Evolutionary conservation across 768 basidiomycete species (phyloP).

Genomic region (Phanerochaete carnosa): DNA sequence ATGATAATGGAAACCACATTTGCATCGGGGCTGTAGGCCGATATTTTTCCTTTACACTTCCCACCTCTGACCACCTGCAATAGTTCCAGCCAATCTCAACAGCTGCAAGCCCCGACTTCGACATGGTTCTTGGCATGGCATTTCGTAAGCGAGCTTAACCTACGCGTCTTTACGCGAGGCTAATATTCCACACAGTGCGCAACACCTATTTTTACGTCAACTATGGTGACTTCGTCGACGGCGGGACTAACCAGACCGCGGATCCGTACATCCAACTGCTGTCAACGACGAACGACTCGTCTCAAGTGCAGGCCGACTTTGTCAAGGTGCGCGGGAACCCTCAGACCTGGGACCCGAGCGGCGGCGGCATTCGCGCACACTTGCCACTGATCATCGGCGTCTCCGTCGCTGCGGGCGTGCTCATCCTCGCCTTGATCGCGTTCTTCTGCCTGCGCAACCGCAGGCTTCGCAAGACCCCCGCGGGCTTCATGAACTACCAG

Average conservation of each 20-base stretch:
- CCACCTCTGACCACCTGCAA: not conserved
- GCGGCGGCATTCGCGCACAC: constrained; percentile 55
- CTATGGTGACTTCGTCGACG: constrained; percentile 59
- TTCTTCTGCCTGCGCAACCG: constrained; percentile 12
- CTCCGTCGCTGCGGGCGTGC: constrained; percentile 57
- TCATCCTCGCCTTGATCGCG: constrained; percentile 43
- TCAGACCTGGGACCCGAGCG: constrained; percentile 13
- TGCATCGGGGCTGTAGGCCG: constrained; percentile 46
- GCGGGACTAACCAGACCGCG: constrained; percentile 29
- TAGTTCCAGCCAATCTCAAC: constrained; percentile 72
- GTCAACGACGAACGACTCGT: constrained; percentile 46
- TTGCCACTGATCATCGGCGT: constrained; percentile 71
- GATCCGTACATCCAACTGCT: constrained; percentile 64
- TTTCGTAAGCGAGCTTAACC: constrained; percentile 45
- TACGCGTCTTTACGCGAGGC: not conserved
- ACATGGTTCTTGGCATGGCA: constrained; percentile 71
- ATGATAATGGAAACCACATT: constrained; percentile 20
- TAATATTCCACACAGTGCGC: constrained; percentile 41
- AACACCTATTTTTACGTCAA: constrained; percentile 64
- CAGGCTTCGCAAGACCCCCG: constrained; percentile 9
- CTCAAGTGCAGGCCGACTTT: constrained; percentile 35
- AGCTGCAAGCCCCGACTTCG: constrained; percentile 46
- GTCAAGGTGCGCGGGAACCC: constrained; percentile 23
- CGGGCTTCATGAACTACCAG: constrained; percentile 17
- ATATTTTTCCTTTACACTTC: constrained; percentile 10